These are phyloP conservation scores for Cardiosporidium cionae DNA, from an alignment of 169 alveolate species.

Conservation along the genomic window DNA sequence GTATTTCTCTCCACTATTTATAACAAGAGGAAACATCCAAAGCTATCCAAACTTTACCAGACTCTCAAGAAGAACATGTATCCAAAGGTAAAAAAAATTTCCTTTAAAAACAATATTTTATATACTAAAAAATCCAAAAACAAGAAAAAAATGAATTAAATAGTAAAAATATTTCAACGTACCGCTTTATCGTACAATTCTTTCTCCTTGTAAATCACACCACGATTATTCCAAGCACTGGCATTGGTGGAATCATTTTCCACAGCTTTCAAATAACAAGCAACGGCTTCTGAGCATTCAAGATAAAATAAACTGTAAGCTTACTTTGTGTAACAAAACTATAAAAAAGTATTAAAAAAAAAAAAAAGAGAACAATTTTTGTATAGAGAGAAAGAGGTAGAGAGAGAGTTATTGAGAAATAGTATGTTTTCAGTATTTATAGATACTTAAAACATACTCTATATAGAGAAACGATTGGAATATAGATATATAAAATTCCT, in stretches of 20 bases:
- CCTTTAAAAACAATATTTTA: not conserved
- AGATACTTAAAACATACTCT: too few relatives aligned
- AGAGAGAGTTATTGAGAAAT: not conserved
- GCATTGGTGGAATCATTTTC: not conserved
- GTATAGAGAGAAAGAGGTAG: too few relatives aligned
- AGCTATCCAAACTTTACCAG: not conserved
- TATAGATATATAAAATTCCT: too few relatives aligned
- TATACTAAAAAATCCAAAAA: not conserved
- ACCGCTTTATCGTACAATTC: not conserved
- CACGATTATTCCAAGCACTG: slow-evolving; percentile 1
- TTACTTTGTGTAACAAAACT: too few relatives aligned
- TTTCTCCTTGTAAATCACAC: slow-evolving; percentile 1
- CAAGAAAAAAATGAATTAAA: not conserved
- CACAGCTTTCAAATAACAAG: not conserved
- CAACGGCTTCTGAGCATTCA: not conserved
- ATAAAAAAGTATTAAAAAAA: too few relatives aligned
- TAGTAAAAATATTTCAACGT: too few relatives aligned
- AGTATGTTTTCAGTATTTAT: too few relatives aligned
- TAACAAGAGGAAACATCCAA: not conserved
- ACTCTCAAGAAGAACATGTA: not conserved
- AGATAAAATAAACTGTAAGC: too few relatives aligned
- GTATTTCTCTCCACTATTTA: not conserved
- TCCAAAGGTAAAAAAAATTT: not conserved
- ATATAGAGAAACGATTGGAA: too few relatives aligned
- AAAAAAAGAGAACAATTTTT: too few relatives aligned